Percentiles rank a stretch among this genome's conserved stretches.
These are phyloP conservation scores for Grosmannia penicillata DNA, from an alignment of 2,329 filamentous ascomycete genomes.

Conservation along the genomic window DNA sequence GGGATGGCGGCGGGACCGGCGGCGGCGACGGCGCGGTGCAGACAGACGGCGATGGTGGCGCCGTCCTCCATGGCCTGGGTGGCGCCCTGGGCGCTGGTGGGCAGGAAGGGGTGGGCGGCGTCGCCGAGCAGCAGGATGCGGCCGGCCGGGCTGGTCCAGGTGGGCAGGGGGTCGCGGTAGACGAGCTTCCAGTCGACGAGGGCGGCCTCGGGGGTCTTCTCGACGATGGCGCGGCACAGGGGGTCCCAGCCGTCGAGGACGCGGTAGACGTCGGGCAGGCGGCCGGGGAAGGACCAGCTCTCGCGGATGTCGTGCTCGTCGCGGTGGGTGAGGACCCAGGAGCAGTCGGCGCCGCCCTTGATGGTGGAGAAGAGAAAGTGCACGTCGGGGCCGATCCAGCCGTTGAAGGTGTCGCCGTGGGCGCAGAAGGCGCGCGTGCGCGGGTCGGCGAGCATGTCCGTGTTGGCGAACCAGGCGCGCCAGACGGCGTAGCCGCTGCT, in stretches of 20 bases:
- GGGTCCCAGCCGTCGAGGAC: conserved; percentile 37
- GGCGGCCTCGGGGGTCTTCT: conserved; percentile 22
- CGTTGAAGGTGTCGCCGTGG: conserved; percentile 43
- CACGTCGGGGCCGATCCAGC: conserved; percentile 41
- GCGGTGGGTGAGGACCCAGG: conserved; percentile 42
- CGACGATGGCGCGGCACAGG: conserved; percentile 29
- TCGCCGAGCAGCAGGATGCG: conserved; percentile 32
- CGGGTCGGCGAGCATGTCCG: conserved; percentile 35
- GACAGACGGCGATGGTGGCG: conserved; percentile 29
- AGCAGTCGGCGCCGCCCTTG: conserved; percentile 38
- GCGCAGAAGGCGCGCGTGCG: conserved; percentile 37
- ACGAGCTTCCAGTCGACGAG: conserved; percentile 37
- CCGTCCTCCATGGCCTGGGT: conserved; percentile 37
- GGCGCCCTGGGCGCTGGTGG: conserved; percentile 31
- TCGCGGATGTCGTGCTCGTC: conserved; percentile 40
- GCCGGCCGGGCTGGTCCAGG: conserved; percentile 29
- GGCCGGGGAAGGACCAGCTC: conserved; percentile 37
- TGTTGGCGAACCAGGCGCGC: conserved; percentile 37
- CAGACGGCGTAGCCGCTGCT: conserved; percentile 36
- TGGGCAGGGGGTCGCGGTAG: conserved; percentile 32
- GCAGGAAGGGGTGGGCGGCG: conserved; percentile 34
- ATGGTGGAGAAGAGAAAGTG: conserved; percentile 43
- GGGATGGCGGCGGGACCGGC: conserved; percentile 23
- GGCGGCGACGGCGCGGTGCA: conserved; percentile 20
- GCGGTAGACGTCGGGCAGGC: conserved; percentile 34